Conservation (phyloP, 202 grass and related monocot species). For the Carex arenaria region DNA sequence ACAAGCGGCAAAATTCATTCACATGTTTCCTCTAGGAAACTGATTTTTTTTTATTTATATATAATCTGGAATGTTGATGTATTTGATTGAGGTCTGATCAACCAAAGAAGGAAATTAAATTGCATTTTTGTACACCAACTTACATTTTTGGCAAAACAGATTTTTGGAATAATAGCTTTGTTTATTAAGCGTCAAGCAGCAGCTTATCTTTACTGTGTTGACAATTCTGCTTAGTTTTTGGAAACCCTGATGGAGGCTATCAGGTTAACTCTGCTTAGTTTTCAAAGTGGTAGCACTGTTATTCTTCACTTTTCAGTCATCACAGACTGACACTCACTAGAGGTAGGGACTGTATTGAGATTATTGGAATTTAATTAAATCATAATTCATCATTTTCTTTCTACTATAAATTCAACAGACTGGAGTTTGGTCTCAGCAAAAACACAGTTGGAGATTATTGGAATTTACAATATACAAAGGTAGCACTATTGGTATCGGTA, state of each 20-base stretch:
- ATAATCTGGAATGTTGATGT: neutral
- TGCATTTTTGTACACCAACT: neutral
- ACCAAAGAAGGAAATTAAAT: neutral
- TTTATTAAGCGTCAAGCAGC: neutral
- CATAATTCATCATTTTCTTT: no score
- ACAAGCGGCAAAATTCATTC: neutral
- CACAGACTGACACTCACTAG: no score
- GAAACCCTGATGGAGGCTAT: no score
- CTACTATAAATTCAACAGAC: no score
- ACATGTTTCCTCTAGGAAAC: neutral
- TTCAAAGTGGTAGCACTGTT: neutral
- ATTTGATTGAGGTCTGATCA: neutral
- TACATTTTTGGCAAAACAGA: neutral
- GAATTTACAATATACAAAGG: no score
- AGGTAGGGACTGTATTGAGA: no score
- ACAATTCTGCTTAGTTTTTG: neutral
- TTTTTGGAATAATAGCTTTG: neutral
- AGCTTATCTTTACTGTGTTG: neutral
- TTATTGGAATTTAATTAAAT: no score
- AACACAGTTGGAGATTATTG: no score
- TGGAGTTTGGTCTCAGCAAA: no score
- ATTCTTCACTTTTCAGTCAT: no score
- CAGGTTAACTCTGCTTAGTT: neutral
- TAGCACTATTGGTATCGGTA: no score
- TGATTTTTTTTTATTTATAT: neutral